phyloP scores from a whole-genome alignment of 495 filamentous ascomycete genomes.

The Melanomma pulvis-pyrius region DNA sequence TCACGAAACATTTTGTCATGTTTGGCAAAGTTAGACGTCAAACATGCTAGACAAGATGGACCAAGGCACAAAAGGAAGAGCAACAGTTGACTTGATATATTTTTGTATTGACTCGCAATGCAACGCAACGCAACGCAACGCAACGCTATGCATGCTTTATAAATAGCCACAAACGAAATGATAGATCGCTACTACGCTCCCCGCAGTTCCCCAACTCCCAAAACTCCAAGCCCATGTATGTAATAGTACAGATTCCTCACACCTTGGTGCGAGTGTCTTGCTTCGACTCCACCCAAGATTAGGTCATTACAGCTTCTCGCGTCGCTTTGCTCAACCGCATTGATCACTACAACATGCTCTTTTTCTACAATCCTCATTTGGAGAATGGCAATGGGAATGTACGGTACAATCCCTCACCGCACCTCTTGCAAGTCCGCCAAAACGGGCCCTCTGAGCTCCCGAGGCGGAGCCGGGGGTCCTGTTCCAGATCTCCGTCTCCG shows the following conservation, averaged over 20 bases:
- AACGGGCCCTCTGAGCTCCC: constrained; percentile 22
- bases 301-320: constrained; percentile 16
- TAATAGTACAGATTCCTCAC: constrained; percentile 7
- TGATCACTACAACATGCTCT: not conserved
- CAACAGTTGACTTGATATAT: too few species aligned
- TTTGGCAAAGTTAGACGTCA: too few species aligned
- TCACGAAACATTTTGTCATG: too few species aligned
- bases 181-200: not conserved
- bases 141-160: constrained; percentile 9
- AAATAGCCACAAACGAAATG: constrained; percentile 1
- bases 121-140: not conserved
- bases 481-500: constrained; percentile 69
- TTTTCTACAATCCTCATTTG: not conserved
- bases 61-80: too few species aligned
- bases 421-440: constrained; percentile 31
- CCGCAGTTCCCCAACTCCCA: not conserved
- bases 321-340: not conserved
- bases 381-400: not conserved
- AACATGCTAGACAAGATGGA: too few species aligned
- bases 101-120: not conserved
- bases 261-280: not conserved
- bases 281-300: not conserved
- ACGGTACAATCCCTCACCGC: constrained; percentile 13
- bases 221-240: not conserved
- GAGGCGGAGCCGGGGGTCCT: constrained; percentile 55